Base-by-base conservation (phyloP, 192 early-diverging fungal genomes). In the Gaertneriomyces semiglobifer region DNA sequence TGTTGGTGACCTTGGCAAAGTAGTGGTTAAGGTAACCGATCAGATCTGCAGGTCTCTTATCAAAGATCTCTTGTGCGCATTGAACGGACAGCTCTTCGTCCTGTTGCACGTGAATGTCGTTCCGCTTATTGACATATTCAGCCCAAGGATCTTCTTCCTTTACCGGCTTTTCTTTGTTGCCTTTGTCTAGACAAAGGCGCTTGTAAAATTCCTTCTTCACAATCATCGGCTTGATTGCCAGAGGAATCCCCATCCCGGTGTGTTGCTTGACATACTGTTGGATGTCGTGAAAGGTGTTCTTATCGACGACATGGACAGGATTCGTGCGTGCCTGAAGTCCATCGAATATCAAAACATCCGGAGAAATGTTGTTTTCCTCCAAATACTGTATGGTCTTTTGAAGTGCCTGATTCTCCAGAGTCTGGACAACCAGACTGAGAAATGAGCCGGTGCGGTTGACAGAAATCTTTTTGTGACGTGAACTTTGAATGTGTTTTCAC, bases 1-100 rank as follows among this genome's bases (percentile, higher is more conserved):
- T 53, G 6, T 65, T 38, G 10, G 63, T 65, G 7, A 65, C 25
- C 39, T 65, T 65, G 7, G 63, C 42, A n/a, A 9, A 65, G 39
- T 25, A 65, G 53, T 65, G 53, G 39, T 65, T 65, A 5, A 65
- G 63, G 41, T 65, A 57, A 14, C 47, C 7, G 9, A 63, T 43
- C n/a, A 48, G 47, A 48, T n/a, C 47, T 48, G 9, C n/a, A 9
- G n/a, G 47, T 11, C n/a, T 48, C n/a, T 48, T 48, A n/a, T n/a
- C 47, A 48, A 48, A 48, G n/a, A 48, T 48, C n/a, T 48, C n/a
- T 11, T 9, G 10, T 11, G 47, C 9, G 9, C n/a, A 11, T 48
- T 9, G 10, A n/a, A 48, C 10, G 47, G 10, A 11, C 47, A 48
- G n/a, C 10, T 9, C 10, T 48, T 48, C 47, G n/a, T 48, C 47